Conservation (phyloP, 108 stramenopile species). For the Pseudonitzschia delicatissima region DNA sequence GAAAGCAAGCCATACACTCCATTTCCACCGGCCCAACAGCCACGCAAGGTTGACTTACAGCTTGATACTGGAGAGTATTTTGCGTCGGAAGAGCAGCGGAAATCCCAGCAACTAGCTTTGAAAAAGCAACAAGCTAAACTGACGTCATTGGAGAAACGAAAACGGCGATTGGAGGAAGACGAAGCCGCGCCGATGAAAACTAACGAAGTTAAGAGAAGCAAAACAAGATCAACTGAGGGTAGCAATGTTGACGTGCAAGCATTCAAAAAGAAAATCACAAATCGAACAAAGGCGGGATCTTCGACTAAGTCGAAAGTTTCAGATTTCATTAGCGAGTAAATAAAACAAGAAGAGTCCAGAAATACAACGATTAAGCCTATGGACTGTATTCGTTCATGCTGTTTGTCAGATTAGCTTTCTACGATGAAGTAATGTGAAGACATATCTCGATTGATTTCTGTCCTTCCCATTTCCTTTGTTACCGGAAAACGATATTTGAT, state of each 20-base stretch:
- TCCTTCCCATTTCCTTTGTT: background rate
- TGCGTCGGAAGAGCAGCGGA: conserved; percentile 64
- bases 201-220: background rate
- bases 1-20: conserved; percentile 95
- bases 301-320: conserved; percentile 1
- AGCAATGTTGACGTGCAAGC: conserved; percentile 4
- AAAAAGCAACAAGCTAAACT: conserved; percentile 36
- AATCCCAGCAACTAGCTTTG: conserved; percentile 56
- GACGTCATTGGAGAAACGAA: conserved; percentile 57
- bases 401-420: too few relatives aligned
- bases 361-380: too few relatives aligned
- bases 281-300: background rate
- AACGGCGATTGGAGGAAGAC: conserved; percentile 44
- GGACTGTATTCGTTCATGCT: too few relatives aligned
- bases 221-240: background rate
- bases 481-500: too few relatives aligned
- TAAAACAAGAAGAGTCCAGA: too few relatives aligned
- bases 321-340: conserved; percentile 7
- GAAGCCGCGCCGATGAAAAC: conserved; percentile 21
- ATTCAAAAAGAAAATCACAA: conserved; percentile 11
- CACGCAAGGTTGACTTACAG: conserved; percentile 93
- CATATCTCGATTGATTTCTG: too few relatives aligned
- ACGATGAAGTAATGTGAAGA: too few relatives aligned
- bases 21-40: conserved; percentile 92
- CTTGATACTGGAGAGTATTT: conserved; percentile 94